Base-by-base conservation (phyloP, 1,284 basidiomycete genomes). In the Phlebopus sp. region DNA sequence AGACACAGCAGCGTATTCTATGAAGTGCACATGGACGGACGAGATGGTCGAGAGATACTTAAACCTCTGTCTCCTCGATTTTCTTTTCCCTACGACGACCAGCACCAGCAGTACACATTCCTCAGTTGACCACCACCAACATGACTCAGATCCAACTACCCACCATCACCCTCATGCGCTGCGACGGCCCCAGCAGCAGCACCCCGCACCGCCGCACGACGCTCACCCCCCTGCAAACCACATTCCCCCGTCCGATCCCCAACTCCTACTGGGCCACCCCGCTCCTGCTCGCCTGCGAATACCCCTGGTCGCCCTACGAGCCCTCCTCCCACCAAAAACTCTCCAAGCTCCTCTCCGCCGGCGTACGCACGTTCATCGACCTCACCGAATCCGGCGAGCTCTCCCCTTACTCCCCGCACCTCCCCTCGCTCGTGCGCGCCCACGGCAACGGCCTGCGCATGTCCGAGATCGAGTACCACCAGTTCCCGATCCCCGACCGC, bases 211-310 rank as follows among this genome's bases (percentile, higher is more conserved):
- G 60, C 5, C 62, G 58, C 29, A 48, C 59, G 1, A 62, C 60
- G 0, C 49, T 62, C 0, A 44, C 60, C 0, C 55, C 42, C 42
- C 34, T 55, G 37, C n/a, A 25, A 49, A 51, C 54, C 0, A 44
- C 49, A 34, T 53, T 41, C 39, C 65, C 76, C 0, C 77, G 82
- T 1, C 86, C 86, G 19, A 81, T 89, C 58, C 84, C 84, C 11
- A 89, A 89, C 67, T 86, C 83, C 0, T 89, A 89, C 70, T 89
- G 86, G 86, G 86, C 85, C 0, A 86, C 85, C 0, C 75, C 80
- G 0, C 68, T 73, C 11, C 76, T 89, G 27, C 73, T 89, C 48
- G 86, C 84, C 1, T 87, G 84, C 75, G 86, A 90, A 62, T 89
- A 89, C 61, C 86, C 86, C 0, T 89, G 82, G 78, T 72, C 81